A percentile compares a stretch with the other conserved stretches of the same genome.
Conservation (phyloP, 2,329 filamentous ascomycete species). For the Neobulgaria alba region DNA sequence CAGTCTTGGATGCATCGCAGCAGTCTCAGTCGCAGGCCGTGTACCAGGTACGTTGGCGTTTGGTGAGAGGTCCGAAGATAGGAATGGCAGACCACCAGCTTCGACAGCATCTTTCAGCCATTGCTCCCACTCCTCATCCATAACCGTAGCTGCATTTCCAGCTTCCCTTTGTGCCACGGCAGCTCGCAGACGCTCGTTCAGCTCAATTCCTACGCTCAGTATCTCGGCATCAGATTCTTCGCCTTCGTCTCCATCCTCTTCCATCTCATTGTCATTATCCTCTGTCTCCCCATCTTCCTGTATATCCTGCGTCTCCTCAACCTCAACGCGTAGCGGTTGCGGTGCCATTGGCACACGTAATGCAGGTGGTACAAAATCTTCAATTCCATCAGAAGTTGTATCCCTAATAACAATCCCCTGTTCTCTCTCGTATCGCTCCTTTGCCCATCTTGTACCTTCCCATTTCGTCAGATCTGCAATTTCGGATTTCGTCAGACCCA, state of each 20-base stretch:
- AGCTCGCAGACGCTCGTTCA: conserved; percentile 57
- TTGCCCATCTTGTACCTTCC: conserved; percentile 78
- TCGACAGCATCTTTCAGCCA: conserved; percentile 65
- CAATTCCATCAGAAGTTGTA: conserved; percentile 61
- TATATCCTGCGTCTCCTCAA: conserved; percentile 31
- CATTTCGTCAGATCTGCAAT: conserved; percentile 67
- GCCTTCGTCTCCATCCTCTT: conserved; percentile 39
- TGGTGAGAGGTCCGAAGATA: conserved; percentile 30
- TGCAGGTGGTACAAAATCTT: conserved; percentile 48
- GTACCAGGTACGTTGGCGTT: conserved; percentile 28
- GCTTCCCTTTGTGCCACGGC: conserved; percentile 55
- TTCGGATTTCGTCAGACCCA: conserved; percentile 60
- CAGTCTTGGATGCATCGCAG: conserved; percentile 40
- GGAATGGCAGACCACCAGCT: conserved; percentile 44
- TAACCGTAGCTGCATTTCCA: conserved; percentile 46
- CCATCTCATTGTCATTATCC: conserved; percentile 33
- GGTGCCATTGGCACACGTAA: conserved; percentile 14
- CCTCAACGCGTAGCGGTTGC: conserved; percentile 22
- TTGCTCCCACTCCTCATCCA: conserved; percentile 68
- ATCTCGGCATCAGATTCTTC: conserved; percentile 43
- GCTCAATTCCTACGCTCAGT: conserved; percentile 50
- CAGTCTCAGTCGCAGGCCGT: conserved; percentile 27
- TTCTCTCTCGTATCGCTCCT: conserved; percentile 70
- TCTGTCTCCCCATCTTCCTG: conserved; percentile 27
- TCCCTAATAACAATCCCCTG: conserved; percentile 62